These are phyloP conservation scores for Auricularia heimuer DNA, from an alignment of 768 basidiomycete species.

Conservation along the genomic window DNA sequence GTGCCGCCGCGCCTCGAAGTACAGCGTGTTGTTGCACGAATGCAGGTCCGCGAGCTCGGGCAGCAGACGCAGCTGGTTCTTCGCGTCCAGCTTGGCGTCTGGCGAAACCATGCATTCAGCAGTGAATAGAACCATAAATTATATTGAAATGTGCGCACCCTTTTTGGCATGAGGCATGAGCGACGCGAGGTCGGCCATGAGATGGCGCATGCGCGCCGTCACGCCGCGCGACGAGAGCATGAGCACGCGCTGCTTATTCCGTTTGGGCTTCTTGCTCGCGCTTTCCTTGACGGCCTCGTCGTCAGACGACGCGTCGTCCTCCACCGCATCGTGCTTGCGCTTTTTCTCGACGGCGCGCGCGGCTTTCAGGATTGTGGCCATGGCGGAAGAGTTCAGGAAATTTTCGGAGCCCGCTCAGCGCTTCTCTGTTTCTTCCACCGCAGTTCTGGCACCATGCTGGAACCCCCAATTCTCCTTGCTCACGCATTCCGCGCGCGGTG, in stretches of 20 bases:
- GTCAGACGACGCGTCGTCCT: slow-evolving; percentile 33
- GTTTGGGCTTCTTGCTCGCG: slow-evolving; percentile 37
- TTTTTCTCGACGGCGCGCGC: slow-evolving; percentile 24
- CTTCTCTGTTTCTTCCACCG: too few species aligned
- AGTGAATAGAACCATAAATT: not conserved
- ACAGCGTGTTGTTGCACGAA: slow-evolving; percentile 95
- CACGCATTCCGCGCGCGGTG: too few species aligned
- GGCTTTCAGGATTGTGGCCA: not conserved
- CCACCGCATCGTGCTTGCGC: slow-evolving; percentile 54
- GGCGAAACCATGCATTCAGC: not conserved
- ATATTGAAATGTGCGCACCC: slow-evolving; percentile 39
- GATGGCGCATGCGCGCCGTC: slow-evolving; percentile 92
- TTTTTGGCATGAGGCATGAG: slow-evolving; percentile 94
- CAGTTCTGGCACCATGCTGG: too few species aligned
- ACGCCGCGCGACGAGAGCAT: slow-evolving; percentile 88
- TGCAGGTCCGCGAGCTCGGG: slow-evolving; percentile 96
- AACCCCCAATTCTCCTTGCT: too few species aligned
- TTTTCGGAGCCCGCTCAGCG: too few species aligned
- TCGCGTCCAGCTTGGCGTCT: slow-evolving; percentile 98
- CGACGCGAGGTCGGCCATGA: slow-evolving; percentile 89
- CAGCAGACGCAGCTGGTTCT: slow-evolving; percentile 82
- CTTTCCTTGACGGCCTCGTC: slow-evolving; percentile 26
- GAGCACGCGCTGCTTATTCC: slow-evolving; percentile 93
- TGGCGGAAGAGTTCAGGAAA: not conserved
- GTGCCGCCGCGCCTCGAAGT: slow-evolving; percentile 93